These are phyloP conservation scores for Hypsizygus marmoreus DNA, from an alignment of 768 basidiomycete genomes.

Conservation along the genomic window DNA sequence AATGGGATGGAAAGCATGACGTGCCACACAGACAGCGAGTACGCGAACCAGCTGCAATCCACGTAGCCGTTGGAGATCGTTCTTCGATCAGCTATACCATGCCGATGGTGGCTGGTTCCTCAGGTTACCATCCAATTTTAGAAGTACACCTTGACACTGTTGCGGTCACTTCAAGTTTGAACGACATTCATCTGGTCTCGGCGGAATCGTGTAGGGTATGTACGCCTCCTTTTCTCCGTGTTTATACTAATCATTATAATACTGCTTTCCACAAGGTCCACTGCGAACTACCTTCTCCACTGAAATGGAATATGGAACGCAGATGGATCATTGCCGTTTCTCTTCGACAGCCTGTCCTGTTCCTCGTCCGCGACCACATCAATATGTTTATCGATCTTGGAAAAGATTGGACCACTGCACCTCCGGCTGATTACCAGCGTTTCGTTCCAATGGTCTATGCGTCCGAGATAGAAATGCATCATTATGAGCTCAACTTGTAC, in stretches of 20 bases:
- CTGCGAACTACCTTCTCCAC: slow-evolving; percentile 75
- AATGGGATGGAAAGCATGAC: slow-evolving; percentile 72
- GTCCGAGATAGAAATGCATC: slow-evolving; percentile 68
- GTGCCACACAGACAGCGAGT: slow-evolving; percentile 51
- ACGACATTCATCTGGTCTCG: slow-evolving; percentile 76
- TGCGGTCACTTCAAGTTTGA: slow-evolving; percentile 81
- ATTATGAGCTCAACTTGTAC: slow-evolving; percentile 79
- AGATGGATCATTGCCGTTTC: slow-evolving; percentile 79
- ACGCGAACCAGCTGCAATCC: slow-evolving; percentile 72
- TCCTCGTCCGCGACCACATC: slow-evolving; percentile 88
- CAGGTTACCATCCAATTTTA: slow-evolving; percentile 78
- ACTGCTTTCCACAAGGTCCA: slow-evolving; percentile 47
- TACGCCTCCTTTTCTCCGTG: too few relatives aligned
- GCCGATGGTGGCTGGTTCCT: slow-evolving; percentile 72
- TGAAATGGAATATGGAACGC: slow-evolving; percentile 80
- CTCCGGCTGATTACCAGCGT: slow-evolving; percentile 74
- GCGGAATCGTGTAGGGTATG: slow-evolving; percentile 79
- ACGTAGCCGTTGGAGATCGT: slow-evolving; percentile 71
- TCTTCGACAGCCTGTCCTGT: slow-evolving; percentile 71
- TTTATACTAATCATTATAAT: neutral
- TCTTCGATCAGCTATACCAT: slow-evolving; percentile 86
- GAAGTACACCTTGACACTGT: slow-evolving; percentile 83
- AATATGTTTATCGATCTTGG: slow-evolving; percentile 94
- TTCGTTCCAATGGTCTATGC: slow-evolving; percentile 85
- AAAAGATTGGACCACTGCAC: slow-evolving; percentile 88